These are phyloP conservation scores for Clausena lansium DNA, from an alignment of 345 rosid species.

Conservation along the genomic window DNA sequence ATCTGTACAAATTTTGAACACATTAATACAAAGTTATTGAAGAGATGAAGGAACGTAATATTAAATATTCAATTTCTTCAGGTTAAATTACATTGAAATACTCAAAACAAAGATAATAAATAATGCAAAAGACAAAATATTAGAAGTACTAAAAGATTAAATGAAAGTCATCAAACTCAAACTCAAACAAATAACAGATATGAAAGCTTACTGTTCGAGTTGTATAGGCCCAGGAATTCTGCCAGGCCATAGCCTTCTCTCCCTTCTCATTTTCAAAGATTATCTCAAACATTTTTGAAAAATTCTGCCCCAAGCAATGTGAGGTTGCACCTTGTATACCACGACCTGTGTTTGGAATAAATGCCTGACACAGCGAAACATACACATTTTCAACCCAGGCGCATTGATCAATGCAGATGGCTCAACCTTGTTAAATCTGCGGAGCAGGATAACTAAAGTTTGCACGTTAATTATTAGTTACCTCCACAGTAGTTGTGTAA, in stretches of 20 bases:
- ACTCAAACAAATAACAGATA: not conserved
- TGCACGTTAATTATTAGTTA: conserved; percentile 16
- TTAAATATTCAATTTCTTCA: not conserved
- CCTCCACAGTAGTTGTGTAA: conserved; percentile 97
- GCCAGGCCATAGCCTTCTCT: conserved; percentile 93
- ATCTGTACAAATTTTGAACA: conserved; percentile 41
- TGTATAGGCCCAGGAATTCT: conserved; percentile 98
- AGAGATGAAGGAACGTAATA: not conserved
- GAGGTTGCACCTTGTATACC: conserved; percentile 99
- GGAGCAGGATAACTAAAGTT: not conserved
- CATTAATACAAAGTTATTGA: not conserved
- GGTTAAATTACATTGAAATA: not conserved
- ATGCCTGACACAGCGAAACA: conserved; percentile 54
- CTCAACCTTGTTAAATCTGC: not conserved
- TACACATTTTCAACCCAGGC: not conserved
- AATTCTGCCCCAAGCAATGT: conserved; percentile 93
- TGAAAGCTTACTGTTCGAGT: conserved; percentile 61
- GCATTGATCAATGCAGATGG: not conserved
- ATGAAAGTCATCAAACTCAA: not conserved
- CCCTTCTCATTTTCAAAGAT: conserved; percentile 91
- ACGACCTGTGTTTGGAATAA: conserved; percentile 94
- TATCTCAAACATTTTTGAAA: conserved; percentile 95
- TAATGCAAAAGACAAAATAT: too few species aligned
- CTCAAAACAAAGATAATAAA: not conserved
- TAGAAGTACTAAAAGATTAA: not conserved